These are phyloP conservation scores for Sclerotinia minor DNA, from an alignment of 2,329 filamentous ascomycete genomes.

Conservation along the genomic window DNA sequence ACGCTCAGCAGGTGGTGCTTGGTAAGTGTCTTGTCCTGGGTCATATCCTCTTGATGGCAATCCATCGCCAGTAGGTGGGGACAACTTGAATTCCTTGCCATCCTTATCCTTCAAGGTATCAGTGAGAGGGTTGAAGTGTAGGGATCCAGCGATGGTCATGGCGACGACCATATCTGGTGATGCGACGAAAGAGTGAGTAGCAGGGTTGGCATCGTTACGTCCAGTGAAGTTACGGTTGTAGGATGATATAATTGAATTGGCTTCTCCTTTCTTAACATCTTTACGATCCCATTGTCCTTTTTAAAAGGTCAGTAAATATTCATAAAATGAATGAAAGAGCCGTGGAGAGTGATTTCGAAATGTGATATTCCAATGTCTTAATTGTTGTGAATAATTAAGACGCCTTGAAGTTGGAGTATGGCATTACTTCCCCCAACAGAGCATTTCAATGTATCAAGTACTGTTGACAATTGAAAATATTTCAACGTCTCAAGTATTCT, in stretches of 20 bases:
- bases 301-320: constrained; percentile 22
- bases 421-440: neutral
- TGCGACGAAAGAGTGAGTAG: constrained; percentile 89
- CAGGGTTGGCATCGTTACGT: constrained; percentile 93
- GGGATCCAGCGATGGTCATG: constrained; percentile 76
- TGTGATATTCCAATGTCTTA: neutral
- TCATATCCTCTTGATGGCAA: constrained; percentile 84
- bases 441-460: neutral
- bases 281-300: constrained; percentile 94
- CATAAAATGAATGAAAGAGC: neutral
- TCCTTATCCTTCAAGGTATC: constrained; percentile 93
- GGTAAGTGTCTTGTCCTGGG: constrained; percentile 89
- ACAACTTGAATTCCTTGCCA: constrained; percentile 91
- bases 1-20: constrained; percentile 85
- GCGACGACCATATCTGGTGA: constrained; percentile 89
- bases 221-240: constrained; percentile 99
- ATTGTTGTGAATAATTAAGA: neutral
- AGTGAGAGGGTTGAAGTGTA: constrained; percentile 93
- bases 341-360: neutral
- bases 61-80: constrained; percentile 75
- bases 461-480: neutral
- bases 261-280: constrained; percentile 90
- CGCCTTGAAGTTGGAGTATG: neutral
- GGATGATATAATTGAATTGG: constrained; percentile 96
- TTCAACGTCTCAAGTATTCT: neutral